These are phyloP conservation scores for Podospora anserina DNA, from an alignment of 495 filamentous ascomycete species.

Conservation along the genomic window DNA sequence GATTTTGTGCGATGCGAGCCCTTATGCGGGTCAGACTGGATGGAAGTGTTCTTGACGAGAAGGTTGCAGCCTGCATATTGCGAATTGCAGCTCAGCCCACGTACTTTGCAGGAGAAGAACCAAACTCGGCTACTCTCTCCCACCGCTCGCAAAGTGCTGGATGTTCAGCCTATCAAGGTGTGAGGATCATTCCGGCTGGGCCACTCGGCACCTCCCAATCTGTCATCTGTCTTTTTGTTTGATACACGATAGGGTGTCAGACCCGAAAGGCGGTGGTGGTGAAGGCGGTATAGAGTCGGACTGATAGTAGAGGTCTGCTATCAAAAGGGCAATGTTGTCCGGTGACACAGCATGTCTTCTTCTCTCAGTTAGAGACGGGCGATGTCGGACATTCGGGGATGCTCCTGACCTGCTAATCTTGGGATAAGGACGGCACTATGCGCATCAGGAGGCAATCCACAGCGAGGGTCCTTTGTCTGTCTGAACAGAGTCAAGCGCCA, in stretches of 20 bases:
- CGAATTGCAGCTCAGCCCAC: constrained; percentile 1
- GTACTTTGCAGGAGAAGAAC: constrained; percentile 6
- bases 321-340: neutral
- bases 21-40: constrained; percentile 10
- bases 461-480: neutral
- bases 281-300: neutral
- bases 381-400: constrained; percentile 4
- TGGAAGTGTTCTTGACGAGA: neutral
- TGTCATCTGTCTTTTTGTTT: neutral
- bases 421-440: neutral
- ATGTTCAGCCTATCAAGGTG: constrained; percentile 7
- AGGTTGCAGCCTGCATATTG: neutral
- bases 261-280: neutral
- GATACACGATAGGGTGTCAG: neutral
- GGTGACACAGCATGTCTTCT: neutral
- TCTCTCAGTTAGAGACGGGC: neutral
- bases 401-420: neutral
- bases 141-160: neutral
- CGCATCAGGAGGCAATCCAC: neutral
- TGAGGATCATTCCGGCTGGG: constrained; percentile 6
- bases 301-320: neutral
- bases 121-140: neutral
- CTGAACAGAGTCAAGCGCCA: constrained; percentile 6
- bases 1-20: neutral
- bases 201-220: neutral